Evolutionary conservation across 2,329 filamentous ascomycete genomes (phyloP).

Genomic region (Fusarium oxysporum): DNA sequence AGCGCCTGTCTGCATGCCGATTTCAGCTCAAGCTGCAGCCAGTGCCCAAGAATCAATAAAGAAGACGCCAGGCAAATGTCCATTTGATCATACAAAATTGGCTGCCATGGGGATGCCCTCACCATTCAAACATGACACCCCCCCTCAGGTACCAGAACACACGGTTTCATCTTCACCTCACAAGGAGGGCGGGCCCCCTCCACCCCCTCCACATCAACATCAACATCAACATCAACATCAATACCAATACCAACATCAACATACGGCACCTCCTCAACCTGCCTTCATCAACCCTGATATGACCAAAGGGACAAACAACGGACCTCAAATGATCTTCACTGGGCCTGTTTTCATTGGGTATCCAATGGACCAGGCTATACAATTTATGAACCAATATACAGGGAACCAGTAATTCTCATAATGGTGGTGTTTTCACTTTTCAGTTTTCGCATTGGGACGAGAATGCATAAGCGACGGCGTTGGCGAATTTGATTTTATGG

Average conservation of each 20-base stretch:
- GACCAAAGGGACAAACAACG: conserved; percentile 46
- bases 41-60: conserved; percentile 43
- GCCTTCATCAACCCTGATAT: conserved; percentile 63
- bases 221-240: conserved; percentile 25
- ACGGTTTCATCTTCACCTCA: conserved; percentile 32
- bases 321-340: conserved; percentile 85
- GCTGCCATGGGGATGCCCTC: conserved; percentile 48
- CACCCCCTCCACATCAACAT: conserved; percentile 10
- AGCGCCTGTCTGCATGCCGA: conserved; percentile 65
- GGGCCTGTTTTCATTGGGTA: conserved; percentile 96
- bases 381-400: conserved; percentile 74
- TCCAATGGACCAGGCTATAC: conserved; percentile 82
- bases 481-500: conserved; percentile 23
- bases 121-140: conserved; percentile 25
- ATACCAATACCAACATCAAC: conserved; percentile 12
- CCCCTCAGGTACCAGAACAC: conserved; percentile 19
- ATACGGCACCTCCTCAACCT: conserved; percentile 53
- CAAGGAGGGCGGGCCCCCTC: conserved; percentile 39
- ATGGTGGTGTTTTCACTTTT: conserved; percentile 24
- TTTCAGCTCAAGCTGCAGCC: conserved; percentile 46
- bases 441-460: conserved; percentile 12
- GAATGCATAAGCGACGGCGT: conserved; percentile 50
- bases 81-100: conserved; percentile 66
- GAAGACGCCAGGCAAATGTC: conserved; percentile 63
- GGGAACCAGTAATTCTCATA: conserved; percentile 40